Conservation (phyloP, 495 filamentous ascomycete genomes). For the Aspergillus sclerotioniger region DNA sequence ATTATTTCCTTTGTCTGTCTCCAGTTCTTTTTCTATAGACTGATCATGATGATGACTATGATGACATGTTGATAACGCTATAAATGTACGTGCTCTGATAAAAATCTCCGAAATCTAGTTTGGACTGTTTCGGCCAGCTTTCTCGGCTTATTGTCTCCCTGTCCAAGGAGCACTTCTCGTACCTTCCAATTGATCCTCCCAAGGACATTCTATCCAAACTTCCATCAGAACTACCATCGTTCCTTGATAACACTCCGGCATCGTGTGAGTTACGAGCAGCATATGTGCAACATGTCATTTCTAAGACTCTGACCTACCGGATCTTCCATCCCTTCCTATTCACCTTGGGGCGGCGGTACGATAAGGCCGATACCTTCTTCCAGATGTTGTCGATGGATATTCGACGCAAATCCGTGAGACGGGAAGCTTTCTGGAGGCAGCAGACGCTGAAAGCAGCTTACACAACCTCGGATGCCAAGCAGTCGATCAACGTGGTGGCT, state of each 20-base stretch:
- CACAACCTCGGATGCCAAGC: slow-evolving; percentile 60
- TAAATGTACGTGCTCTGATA: slow-evolving; percentile 46
- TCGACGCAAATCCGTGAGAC: slow-evolving; percentile 58
- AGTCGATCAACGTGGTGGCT: slow-evolving; percentile 59
- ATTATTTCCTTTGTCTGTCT: slow-evolving; percentile 21
- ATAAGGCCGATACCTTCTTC: slow-evolving; percentile 62
- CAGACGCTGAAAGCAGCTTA: slow-evolving; percentile 64
- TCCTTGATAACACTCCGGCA: slow-evolving; percentile 50
- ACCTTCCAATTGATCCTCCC: slow-evolving; percentile 56
- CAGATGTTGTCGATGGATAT: slow-evolving; percentile 61
- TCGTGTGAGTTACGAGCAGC: slow-evolving; percentile 57
- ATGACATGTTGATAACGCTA: slow-evolving; percentile 39
- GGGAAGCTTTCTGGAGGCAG: slow-evolving; percentile 63
- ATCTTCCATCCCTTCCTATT: slow-evolving; percentile 67
- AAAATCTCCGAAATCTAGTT: slow-evolving; percentile 42
- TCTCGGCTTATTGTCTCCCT: slow-evolving; percentile 57
- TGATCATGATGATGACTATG: slow-evolving; percentile 22
- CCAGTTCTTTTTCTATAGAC: slow-evolving; percentile 28
- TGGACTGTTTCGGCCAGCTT: slow-evolving; percentile 58
- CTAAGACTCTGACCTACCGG: slow-evolving; percentile 57
- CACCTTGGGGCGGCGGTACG: slow-evolving; percentile 58
- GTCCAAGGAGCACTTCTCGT: slow-evolving; percentile 55
- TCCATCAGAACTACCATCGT: slow-evolving; percentile 55
- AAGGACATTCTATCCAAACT: slow-evolving; percentile 52
- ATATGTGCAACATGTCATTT: slow-evolving; percentile 59